Evolutionary conservation across 2,329 filamentous ascomycete species (phyloP).

Genomic region (Ascochyta pisi): DNA sequence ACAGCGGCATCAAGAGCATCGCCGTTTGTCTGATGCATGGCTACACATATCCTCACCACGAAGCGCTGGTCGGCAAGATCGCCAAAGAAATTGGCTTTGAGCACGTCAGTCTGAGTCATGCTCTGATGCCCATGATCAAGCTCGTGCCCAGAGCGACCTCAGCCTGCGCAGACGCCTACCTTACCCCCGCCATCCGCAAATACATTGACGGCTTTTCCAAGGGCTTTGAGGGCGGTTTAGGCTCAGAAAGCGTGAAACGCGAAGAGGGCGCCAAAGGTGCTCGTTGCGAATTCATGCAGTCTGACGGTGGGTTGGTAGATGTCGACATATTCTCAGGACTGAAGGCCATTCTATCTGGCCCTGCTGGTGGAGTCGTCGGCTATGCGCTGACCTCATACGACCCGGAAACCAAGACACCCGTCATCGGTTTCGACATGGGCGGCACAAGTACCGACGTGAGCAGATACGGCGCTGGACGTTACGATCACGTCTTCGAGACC

Average conservation of each 20-base stretch:
- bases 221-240: slow-evolving; percentile 82
- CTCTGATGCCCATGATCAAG: slow-evolving; percentile 90
- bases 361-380: slow-evolving; percentile 91
- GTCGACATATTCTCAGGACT: slow-evolving; percentile 84
- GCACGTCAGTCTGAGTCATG: slow-evolving; percentile 81
- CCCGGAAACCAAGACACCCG: slow-evolving; percentile 77
- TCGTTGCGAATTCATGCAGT: slow-evolving; percentile 95
- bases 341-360: slow-evolving; percentile 84
- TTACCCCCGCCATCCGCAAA: slow-evolving; percentile 79
- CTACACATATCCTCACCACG: slow-evolving; percentile 89
- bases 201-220: slow-evolving; percentile 79
- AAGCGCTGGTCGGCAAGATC: slow-evolving; percentile 76
- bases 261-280: slow-evolving; percentile 71
- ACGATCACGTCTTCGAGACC: slow-evolving; percentile 94
- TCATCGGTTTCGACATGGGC: slow-evolving; percentile 97
- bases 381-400: slow-evolving; percentile 94
- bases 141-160: slow-evolving; percentile 77
- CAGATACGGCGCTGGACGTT: slow-evolving; percentile 81
- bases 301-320: slow-evolving; percentile 74
- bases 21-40: slow-evolving; percentile 92
- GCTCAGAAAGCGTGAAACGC: slow-evolving; percentile 74
- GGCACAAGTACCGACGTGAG: slow-evolving; percentile 93
- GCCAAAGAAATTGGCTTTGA: slow-evolving; percentile 82
- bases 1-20: slow-evolving; percentile 77
- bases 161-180: slow-evolving; percentile 79